Conservation (phyloP, 179 eudicot species). For the Silene vulgaris region DNA sequence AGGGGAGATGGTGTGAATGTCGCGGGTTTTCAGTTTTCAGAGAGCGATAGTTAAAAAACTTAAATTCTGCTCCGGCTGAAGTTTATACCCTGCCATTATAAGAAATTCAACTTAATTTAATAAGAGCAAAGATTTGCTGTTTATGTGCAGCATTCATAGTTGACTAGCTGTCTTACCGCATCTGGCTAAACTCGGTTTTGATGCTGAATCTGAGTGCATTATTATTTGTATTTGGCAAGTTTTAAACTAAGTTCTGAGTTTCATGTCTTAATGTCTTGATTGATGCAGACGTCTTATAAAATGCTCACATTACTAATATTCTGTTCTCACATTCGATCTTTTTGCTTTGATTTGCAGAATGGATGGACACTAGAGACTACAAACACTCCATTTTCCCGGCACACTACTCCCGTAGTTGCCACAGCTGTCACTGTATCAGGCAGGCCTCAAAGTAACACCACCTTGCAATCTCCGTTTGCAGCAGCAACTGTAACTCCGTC, state of each 20-base stretch:
- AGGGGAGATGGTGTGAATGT: not conserved
- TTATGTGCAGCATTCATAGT: not conserved
- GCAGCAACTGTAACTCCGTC: conserved; percentile 12
- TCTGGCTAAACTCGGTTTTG: not conserved
- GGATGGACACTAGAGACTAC: conserved; percentile 48
- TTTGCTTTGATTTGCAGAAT: conserved; percentile 47
- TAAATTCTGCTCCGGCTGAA: not conserved
- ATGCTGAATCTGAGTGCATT: too few relatives aligned
- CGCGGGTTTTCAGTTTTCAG: not conserved
- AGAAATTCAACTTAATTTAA: not conserved
- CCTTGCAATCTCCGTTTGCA: conserved; percentile 21
- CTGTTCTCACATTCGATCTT: not conserved
- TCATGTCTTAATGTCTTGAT: too few relatives aligned
- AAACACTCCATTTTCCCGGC: conserved; percentile 66
- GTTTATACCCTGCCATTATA: not conserved
- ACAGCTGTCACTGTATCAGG: conserved; percentile 25
- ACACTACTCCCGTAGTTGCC: conserved; percentile 26
- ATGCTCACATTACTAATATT: not conserved
- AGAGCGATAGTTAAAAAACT: not conserved
- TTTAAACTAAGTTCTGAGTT: too few relatives aligned
- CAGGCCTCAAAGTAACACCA: conserved; percentile 16
- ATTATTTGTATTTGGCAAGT: too few relatives aligned
- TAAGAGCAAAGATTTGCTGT: not conserved
- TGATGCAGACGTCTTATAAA: not conserved
- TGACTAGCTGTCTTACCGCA: not conserved